Base-by-base conservation (phyloP, 2,329 filamentous ascomycete genomes). In the Diaporthe capsici region DNA sequence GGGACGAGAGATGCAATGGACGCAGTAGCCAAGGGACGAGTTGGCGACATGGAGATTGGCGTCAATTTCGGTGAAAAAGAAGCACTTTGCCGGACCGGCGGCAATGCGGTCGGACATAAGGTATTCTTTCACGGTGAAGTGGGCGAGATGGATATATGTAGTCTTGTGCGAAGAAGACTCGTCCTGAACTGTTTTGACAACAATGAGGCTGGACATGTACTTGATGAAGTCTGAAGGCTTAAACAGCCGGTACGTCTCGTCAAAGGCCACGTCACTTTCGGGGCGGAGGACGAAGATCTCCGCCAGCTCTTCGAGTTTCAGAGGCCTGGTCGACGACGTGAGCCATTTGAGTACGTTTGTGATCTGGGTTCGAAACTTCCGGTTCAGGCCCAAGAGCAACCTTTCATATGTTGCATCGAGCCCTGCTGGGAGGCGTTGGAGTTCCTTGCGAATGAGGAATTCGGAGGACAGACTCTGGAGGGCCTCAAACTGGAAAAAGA, bases 281-380 rank as follows among this genome's bases (percentile, higher is more conserved):
- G 25, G n/a, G 22, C 22, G 7, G 37, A 63, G 25, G 22, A 42
- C 1, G 58, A 63, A 63, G 10, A 63, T 25, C 34, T 63, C 58
- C 1, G 58, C 58, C 10, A 63, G 37, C 12, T 63, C 37, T 63
- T 44, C 58, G 10, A 42, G 37, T 0, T 1, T 7, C 37, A 63
- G 28, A 28, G 28, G 28, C 28, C 28, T 28, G 37, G 3, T 25
- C 58, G 58, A 63, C 17, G 34, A 25, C 2, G 58, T 17, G n/a
- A 63, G 34, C 39, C 44, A 47, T 20, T 44, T 47, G 79, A 78
- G 37, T 71, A 37, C 47, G 55, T 5, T 58, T 47, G 17, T n/a
- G 25, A n/a, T 44, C 25, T 58, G 25, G 37, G 20, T 20, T n/a
- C 15, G 34, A 44, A 9, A 58, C 28, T 28, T 28, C 28, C 28